Conservation (phyloP, 345 rosid genomes). For the Cardiospermum halicacabum region DNA sequence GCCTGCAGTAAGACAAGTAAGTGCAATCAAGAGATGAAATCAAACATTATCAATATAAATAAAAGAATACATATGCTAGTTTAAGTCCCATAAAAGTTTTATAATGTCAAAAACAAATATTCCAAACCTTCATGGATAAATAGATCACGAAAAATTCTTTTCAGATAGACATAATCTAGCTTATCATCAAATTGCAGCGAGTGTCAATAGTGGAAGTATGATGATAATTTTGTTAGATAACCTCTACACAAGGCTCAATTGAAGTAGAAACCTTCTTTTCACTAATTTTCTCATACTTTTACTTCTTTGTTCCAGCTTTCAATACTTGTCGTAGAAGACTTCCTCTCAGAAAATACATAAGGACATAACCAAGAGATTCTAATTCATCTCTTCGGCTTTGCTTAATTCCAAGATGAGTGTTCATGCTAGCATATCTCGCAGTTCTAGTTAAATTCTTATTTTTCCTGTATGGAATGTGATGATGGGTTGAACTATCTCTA, state of each 20-base stretch:
- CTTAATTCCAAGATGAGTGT: slow-evolving; percentile 98
- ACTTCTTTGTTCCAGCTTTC: slow-evolving; percentile 96
- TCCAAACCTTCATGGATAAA: slow-evolving; percentile 85
- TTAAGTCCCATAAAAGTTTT: not conserved
- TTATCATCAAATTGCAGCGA: slow-evolving; percentile 89
- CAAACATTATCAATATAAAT: not conserved
- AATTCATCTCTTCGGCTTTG: slow-evolving; percentile 99
- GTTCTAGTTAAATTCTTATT: slow-evolving; percentile 96
- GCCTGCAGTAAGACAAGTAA: slow-evolving; percentile 39
- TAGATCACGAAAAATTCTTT: slow-evolving; percentile 90
- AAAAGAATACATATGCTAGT: slow-evolving; percentile 14
- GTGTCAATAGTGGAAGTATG: slow-evolving; percentile 94
- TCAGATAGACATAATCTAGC: slow-evolving; percentile 91
- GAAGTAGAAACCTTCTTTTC: slow-evolving; percentile 97
- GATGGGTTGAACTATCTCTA: slow-evolving; percentile 76
- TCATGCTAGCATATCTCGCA: slow-evolving; percentile 99
- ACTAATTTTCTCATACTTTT: slow-evolving; percentile 92
- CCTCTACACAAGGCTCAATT: slow-evolving; percentile 82
- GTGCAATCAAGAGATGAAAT: not conserved
- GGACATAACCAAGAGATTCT: slow-evolving; percentile 96
- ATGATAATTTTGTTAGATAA: slow-evolving; percentile 93
- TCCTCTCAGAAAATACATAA: slow-evolving; percentile 94
- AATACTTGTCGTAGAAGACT: slow-evolving; percentile 99
- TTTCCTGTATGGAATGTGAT: slow-evolving; percentile 93
- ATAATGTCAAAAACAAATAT: not conserved